These are phyloP conservation scores for Coniella vitis DNA, from an alignment of 2,329 filamentous ascomycete genomes.

Conservation along the genomic window DNA sequence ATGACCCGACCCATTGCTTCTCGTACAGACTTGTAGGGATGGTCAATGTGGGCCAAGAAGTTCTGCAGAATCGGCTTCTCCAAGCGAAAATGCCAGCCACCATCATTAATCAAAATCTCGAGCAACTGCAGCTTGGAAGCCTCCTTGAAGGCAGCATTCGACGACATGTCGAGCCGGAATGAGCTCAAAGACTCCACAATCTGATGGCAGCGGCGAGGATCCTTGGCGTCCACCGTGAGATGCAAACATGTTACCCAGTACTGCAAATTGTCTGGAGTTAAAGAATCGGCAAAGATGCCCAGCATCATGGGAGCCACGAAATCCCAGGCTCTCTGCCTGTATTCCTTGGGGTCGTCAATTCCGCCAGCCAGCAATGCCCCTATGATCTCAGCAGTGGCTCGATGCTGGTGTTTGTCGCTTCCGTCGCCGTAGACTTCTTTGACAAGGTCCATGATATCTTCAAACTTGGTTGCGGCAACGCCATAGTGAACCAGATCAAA, in stretches of 20 bases:
- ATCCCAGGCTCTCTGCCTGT: conserved; percentile 73
- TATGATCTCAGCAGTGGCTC: conserved; percentile 89
- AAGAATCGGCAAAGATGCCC: conserved; percentile 77
- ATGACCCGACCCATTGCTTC: conserved; percentile 90
- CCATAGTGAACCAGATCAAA: conserved; percentile 86
- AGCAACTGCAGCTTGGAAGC: conserved; percentile 91
- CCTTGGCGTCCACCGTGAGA: conserved; percentile 78
- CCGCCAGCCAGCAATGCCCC: conserved; percentile 78
- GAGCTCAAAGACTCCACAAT: conserved; percentile 74
- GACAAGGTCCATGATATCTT: conserved; percentile 80
- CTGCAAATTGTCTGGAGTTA: conserved; percentile 87
- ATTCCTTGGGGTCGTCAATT: conserved; percentile 66
- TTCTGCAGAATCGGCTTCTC: conserved; percentile 83
- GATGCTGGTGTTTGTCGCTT: conserved; percentile 94
- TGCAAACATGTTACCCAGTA: conserved; percentile 97
- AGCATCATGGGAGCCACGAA: conserved; percentile 87
- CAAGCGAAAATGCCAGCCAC: conserved; percentile 92
- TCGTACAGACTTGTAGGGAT: conserved; percentile 95
- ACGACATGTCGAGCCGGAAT: conserved; percentile 88
- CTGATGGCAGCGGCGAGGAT: conserved; percentile 81
- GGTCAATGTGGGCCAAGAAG: conserved; percentile 86
- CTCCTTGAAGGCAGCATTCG: conserved; percentile 97
- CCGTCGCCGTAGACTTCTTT: conserved; percentile 80
- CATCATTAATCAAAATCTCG: conserved; percentile 78
- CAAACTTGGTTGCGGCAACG: conserved; percentile 69